Evolutionary conservation across 441 rosid genomes (phyloP), one percentile per base, ranked within the genome.

Genomic region (Arabidopsis lyrata): DNA sequence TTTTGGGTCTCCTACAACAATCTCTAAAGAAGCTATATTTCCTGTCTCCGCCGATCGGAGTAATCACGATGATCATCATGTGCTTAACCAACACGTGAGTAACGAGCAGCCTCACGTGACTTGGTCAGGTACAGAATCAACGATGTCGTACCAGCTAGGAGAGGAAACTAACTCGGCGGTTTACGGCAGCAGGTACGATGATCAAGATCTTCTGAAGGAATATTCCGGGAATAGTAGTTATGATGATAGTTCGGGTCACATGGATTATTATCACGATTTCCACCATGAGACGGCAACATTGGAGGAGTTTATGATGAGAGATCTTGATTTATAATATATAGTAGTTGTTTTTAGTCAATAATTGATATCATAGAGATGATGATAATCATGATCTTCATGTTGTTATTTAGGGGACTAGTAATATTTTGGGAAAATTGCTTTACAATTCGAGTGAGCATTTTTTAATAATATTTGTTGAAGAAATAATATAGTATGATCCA

Each of bases 301-400:
- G 77, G 80, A 77, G 45, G 77, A 77, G 59, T 72, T 72, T 66
- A 72, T 77, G 73, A 72, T 77, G 80, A 66, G 42, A 35, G 80
- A 77, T 72, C 68, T 77, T 65, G 77, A 77, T 60, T 57, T 73
- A 71, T 68, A 64, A 64, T 49, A 50, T 18, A 18, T n/a, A n/a
- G n/a, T 55, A 61, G 22, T 18, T 68, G 11, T 24, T 42, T 66
- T 12, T 42, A 75, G 68, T 74, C 55, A 59, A 14, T 44, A 59
- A 24, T 24, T 24, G 12, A 44, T 75, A 52, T 12, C 16, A 60
- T 48, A 32, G 35, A 20, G 68, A 22, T 66, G 45, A 67, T 67
- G 47, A 20, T 52, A 32, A 61, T 68, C 34, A 52, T 61, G 24
- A 45, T 49, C 16, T 35, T 24, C 16, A 39, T 57, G 61, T 31